Evolutionary conservation across 306 rosid species (phyloP).

Genomic region (Gastrolobium bilobum): DNA sequence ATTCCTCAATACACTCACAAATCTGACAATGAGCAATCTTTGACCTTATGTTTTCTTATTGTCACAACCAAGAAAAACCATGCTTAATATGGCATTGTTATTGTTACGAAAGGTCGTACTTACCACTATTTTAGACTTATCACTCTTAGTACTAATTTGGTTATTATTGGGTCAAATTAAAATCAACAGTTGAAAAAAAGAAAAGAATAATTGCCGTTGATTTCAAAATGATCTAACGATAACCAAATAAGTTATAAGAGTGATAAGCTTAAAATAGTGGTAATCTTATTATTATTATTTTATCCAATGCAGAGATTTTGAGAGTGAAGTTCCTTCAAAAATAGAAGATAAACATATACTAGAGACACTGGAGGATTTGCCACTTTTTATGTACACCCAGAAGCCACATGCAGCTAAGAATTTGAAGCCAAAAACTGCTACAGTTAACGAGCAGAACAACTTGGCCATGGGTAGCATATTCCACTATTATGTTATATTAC

Average conservation of each 20-base stretch:
- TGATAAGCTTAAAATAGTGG: too few species aligned
- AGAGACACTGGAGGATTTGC: slow-evolving; percentile 57
- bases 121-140: too few species aligned
- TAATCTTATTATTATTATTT: not conserved
- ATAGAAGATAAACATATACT: slow-evolving; percentile 47
- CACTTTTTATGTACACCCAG: slow-evolving; percentile 57
- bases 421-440: slow-evolving; percentile 40
- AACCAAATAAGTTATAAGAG: too few species aligned
- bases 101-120: not conserved
- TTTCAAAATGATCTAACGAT: too few species aligned
- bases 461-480: slow-evolving; percentile 57
- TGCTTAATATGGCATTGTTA: slow-evolving; percentile 27
- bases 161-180: not conserved
- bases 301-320: slow-evolving; percentile 56
- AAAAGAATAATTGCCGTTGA: too few species aligned
- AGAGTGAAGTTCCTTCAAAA: slow-evolving; percentile 32
- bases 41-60: not conserved
- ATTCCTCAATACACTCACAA: slow-evolving; percentile 8
- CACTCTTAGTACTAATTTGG: not conserved
- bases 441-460: slow-evolving; percentile 39
- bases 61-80: slow-evolving; percentile 16
- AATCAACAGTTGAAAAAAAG: too few species aligned
- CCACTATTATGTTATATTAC: slow-evolving; percentile 21
- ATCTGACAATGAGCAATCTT: not conserved
- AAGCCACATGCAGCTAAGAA: slow-evolving; percentile 52